These are phyloP conservation scores for Medicago ruthenica DNA, from an alignment of 306 rosid genomes.

Conservation along the genomic window DNA sequence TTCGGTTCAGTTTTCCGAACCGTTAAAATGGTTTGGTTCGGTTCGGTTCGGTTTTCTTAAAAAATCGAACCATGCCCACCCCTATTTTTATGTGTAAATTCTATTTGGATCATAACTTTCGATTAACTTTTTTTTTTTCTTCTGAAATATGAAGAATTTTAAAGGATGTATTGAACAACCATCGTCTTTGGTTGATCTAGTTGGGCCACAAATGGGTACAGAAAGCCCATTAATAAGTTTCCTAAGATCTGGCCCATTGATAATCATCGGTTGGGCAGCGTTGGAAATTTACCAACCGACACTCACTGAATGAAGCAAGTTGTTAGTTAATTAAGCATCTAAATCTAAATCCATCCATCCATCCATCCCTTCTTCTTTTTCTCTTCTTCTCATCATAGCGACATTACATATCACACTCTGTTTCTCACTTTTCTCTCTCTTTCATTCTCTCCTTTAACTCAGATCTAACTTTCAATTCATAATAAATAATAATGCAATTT, in stretches of 20 bases:
- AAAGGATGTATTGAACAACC: too few species aligned
- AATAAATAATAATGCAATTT: constrained; percentile 39
- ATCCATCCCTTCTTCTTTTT: constrained; percentile 9
- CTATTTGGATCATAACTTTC: too few species aligned
- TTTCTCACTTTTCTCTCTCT: constrained; percentile 8
- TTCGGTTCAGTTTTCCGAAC: too few species aligned
- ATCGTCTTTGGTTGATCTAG: too few species aligned
- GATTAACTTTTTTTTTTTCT: too few species aligned
- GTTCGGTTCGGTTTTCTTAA: too few species aligned
- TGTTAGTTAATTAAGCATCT: neutral
- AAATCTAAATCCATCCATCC: neutral
- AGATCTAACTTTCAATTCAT: constrained; percentile 41
- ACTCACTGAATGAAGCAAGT: constrained; percentile 6
- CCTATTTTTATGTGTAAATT: too few species aligned
- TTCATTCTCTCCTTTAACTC: constrained; percentile 22
- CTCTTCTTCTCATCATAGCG: neutral
- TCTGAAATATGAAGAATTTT: too few species aligned
- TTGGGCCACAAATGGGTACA: constrained; percentile 34
- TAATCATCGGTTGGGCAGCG: neutral
- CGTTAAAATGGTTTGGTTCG: too few species aligned
- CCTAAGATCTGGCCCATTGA: constrained; percentile 31
- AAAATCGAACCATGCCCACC: too few species aligned
- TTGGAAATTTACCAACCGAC: constrained; percentile 54
- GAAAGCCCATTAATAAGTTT: constrained; percentile 16
- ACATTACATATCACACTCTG: constrained; percentile 20